These are phyloP conservation scores for Stephanodiscus triporus DNA, from an alignment of 108 stramenopile genomes.

Conservation along the genomic window DNA sequence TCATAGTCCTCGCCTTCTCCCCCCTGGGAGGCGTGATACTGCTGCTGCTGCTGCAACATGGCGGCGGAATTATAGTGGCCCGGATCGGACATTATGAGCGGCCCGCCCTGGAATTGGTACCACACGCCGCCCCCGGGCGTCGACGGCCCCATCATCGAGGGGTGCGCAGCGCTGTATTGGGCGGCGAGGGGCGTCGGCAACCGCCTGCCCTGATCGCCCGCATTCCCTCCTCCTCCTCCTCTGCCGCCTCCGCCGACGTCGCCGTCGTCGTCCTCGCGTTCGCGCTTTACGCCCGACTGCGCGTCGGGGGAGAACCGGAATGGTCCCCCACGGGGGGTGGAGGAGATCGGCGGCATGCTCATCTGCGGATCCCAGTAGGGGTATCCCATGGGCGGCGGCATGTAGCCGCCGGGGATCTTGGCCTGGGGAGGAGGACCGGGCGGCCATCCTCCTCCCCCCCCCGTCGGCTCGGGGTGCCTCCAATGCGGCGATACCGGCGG, in stretches of 20 bases:
- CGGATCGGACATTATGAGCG: slow-evolving; percentile 8
- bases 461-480: neutral
- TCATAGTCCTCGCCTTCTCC: neutral
- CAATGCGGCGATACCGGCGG: slow-evolving; percentile 4
- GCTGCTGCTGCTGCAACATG: slow-evolving; percentile 1
- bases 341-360: neutral
- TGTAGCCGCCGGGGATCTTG: neutral
- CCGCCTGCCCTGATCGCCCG: neutral
- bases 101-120: neutral
- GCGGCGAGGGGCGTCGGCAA: too few relatives aligned
- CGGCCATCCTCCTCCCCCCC: neutral
- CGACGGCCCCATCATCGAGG: neutral
- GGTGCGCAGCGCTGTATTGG: neutral
- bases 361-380: neutral
- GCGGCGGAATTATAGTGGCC: neutral
- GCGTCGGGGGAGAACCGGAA: neutral
- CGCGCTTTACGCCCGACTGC: neutral
- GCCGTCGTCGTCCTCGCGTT: neutral
- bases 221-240: neutral
- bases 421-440: neutral
- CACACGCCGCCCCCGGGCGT: slow-evolving; percentile 4
- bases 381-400: neutral
- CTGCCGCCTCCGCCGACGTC: neutral
- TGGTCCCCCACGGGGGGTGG: neutral
- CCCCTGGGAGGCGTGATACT: neutral